These are phyloP conservation scores for Herpetospermum pedunculosum DNA, from an alignment of 306 rosid species.

Conservation along the genomic window DNA sequence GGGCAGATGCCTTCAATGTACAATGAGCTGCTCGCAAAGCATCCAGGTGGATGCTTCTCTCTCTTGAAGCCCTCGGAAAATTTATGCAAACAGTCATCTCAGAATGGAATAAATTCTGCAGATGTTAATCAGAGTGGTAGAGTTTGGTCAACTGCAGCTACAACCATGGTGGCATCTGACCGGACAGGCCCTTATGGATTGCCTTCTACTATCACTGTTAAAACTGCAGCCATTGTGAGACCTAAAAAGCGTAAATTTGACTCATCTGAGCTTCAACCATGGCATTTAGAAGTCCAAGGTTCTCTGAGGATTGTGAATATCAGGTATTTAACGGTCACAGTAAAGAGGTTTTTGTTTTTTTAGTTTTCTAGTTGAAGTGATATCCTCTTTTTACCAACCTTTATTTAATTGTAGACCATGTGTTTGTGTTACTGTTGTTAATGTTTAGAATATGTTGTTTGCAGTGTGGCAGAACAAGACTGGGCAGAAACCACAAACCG, in stretches of 20 bases:
- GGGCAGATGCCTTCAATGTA: constrained; percentile 24
- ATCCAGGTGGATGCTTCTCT: constrained; percentile 21
- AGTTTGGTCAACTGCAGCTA: constrained; percentile 20
- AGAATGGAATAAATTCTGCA: constrained; percentile 16
- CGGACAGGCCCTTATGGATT: constrained; percentile 11
- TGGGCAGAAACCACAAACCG: constrained; percentile 37
- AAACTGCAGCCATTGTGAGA: constrained; percentile 15
- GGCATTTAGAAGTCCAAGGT: constrained; percentile 35
- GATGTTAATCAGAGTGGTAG: constrained; percentile 23
- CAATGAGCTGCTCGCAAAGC: constrained; percentile 20
- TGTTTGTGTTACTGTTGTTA: constrained; percentile 1
- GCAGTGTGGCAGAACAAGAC: constrained; percentile 34
- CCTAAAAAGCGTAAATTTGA: constrained; percentile 38
- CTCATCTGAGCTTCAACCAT: constrained; percentile 27
- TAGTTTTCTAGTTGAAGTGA: background rate
- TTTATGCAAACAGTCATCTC: constrained; percentile 17
- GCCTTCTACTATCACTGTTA: constrained; percentile 16
- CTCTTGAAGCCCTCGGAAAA: constrained; percentile 24
- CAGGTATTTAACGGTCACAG: constrained; percentile 18
- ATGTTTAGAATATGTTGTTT: background rate
- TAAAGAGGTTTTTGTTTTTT: background rate
- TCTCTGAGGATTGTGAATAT: constrained; percentile 24
- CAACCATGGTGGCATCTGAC: constrained; percentile 14
- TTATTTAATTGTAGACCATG: background rate
- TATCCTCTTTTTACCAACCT: background rate